Percentiles rank a stretch among this genome's conserved stretches.
Conservation (phyloP, 768 basidiomycete genomes). For the Artomyces pyxidatus region DNA sequence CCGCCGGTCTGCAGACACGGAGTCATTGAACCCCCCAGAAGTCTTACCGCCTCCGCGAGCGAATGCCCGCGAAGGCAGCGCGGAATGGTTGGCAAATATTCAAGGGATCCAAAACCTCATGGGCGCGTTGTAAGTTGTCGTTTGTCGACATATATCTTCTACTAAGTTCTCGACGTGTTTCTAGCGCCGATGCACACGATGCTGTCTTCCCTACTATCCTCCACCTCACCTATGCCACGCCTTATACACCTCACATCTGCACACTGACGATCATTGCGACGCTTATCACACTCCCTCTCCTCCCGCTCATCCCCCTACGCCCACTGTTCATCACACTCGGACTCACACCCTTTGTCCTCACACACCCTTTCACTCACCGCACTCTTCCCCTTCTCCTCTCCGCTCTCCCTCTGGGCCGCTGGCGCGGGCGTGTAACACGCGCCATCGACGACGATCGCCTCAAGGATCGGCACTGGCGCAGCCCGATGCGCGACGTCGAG, state of each 20-base stretch:
- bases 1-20: conserved; percentile 3
- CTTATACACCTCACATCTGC: conserved; percentile 48
- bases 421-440: conserved; percentile 19
- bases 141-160: neutral
- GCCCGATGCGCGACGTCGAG: conserved; percentile 61
- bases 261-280: conserved; percentile 38
- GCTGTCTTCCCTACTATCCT: conserved; percentile 40
- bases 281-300: conserved; percentile 31
- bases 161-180: neutral
- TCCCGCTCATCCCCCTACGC: conserved; percentile 30
- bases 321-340: conserved; percentile 43
- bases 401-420: conserved; percentile 8
- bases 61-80: conserved; percentile 49
- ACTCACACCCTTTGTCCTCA: conserved; percentile 40
- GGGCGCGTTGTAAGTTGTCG: conserved; percentile 63
- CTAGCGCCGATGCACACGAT: conserved; percentile 58
- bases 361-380: conserved; percentile 38
- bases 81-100: conserved; percentile 80
- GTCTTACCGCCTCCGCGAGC: conserved; percentile 27
- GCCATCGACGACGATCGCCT: conserved; percentile 60
- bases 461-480: conserved; percentile 53
- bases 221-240: conserved; percentile 42
- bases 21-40: conserved; percentile 1
- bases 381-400: conserved; percentile 25
- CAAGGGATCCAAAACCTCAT: conserved; percentile 90